Evolutionary conservation across 352 stramenopile genomes (phyloP).

Genomic region (Phytophthora sansomeana): DNA sequence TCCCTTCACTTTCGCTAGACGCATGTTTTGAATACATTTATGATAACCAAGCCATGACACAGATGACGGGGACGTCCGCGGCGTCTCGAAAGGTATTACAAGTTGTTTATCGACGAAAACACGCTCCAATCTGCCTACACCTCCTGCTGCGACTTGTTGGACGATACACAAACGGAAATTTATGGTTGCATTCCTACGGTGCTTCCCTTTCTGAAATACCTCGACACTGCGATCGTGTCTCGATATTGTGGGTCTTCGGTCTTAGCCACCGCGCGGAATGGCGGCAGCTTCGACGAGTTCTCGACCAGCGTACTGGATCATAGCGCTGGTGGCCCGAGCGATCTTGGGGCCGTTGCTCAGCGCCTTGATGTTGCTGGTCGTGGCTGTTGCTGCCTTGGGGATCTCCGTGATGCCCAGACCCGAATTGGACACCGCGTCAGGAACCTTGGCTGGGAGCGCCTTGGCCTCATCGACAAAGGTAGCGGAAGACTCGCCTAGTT

Average conservation of each 20-base stretch:
- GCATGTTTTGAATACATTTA: too few species aligned
- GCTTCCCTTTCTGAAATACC: neutral
- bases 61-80: too few species aligned
- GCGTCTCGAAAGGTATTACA: too few species aligned
- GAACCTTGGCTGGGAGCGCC: conserved; percentile 49
- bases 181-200: neutral
- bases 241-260: neutral
- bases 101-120: too few species aligned
- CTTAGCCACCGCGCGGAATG: conserved; percentile 50
- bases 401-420: conserved; percentile 54
- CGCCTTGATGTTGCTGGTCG: conserved; percentile 52
- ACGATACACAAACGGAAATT: neutral
- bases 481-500: conserved; percentile 49
- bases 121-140: too few species aligned
- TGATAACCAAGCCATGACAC: too few species aligned
- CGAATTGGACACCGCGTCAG: conserved; percentile 49
- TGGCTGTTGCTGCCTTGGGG: conserved; percentile 47
- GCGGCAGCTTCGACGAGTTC: conserved; percentile 52
- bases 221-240: conserved; percentile 14
- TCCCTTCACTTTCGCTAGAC: too few species aligned
- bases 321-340: conserved; percentile 48
- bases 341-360: conserved; percentile 60
- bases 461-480: conserved; percentile 52
- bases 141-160: too few species aligned
- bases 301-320: conserved; percentile 59